Conservation (phyloP, 768 basidiomycete species). For the Pleurotus tuber-regium region DNA sequence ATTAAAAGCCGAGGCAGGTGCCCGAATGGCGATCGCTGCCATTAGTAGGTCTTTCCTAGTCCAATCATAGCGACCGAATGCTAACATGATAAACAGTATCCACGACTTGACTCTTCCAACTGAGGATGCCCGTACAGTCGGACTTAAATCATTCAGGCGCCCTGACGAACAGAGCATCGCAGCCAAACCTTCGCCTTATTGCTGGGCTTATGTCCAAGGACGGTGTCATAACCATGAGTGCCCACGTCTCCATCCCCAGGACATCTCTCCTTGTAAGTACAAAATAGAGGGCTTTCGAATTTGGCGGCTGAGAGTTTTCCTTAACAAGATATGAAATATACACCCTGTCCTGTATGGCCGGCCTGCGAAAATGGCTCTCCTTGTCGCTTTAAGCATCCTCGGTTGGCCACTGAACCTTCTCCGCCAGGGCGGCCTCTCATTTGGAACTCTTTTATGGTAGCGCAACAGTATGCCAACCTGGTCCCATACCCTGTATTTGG, state of each 20-base stretch:
- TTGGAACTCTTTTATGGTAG: too few relatives aligned
- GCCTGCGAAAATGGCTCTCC: slow-evolving; percentile 21
- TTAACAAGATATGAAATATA: slow-evolving; percentile 29
- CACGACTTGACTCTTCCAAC: slow-evolving; percentile 18
- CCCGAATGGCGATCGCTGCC: slow-evolving; percentile 37
- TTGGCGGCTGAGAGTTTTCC: not conserved
- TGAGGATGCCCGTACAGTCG: not conserved
- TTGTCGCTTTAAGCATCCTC: slow-evolving; percentile 28
- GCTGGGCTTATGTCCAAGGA: slow-evolving; percentile 37
- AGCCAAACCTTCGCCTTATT: slow-evolving; percentile 23
- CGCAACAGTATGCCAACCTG: too few relatives aligned
- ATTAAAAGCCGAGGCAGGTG: slow-evolving; percentile 40
- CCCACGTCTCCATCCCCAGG: slow-evolving; percentile 29
- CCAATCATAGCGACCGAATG: slow-evolving; percentile 16
- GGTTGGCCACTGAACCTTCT: slow-evolving; percentile 18
- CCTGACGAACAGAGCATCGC: not conserved
- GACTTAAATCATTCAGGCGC: not conserved
- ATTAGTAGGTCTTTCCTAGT: slow-evolving; percentile 32
- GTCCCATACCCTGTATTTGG: too few relatives aligned
- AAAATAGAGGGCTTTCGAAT: not conserved
- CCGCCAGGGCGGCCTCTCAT: too few relatives aligned
- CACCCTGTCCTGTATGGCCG: slow-evolving; percentile 32
- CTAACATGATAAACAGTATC: slow-evolving; percentile 22
- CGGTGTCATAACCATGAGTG: slow-evolving; percentile 24
- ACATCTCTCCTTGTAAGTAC: slow-evolving; percentile 29